Conservation (phyloP, 768 basidiomycete genomes). For the Suillus subalutaceus region DNA sequence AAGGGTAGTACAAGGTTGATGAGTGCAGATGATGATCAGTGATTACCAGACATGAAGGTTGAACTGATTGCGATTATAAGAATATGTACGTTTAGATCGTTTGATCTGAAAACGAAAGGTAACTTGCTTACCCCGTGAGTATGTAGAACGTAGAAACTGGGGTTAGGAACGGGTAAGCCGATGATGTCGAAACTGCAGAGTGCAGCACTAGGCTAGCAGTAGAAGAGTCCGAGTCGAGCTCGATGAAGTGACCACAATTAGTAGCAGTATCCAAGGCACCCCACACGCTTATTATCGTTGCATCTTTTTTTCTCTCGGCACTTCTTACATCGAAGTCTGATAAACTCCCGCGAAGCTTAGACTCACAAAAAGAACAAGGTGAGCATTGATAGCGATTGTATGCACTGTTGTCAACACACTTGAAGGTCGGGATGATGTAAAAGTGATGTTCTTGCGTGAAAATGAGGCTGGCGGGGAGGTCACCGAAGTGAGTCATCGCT, state of each 20-base stretch:
- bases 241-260: slow-evolving; percentile 13
- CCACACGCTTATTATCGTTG: slow-evolving; percentile 8
- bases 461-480: not conserved
- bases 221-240: not conserved
- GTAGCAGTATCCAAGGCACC: slow-evolving; percentile 8
- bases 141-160: not conserved
- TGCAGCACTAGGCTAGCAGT: not conserved
- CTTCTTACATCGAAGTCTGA: slow-evolving; percentile 10
- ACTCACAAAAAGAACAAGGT: not conserved
- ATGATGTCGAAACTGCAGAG: slow-evolving; percentile 2
- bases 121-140: not conserved
- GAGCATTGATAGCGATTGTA: no score
- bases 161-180: not conserved
- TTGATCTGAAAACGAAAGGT: slow-evolving; percentile 11
- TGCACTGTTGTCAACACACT: no score
- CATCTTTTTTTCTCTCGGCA: slow-evolving; percentile 10
- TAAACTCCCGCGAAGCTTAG: slow-evolving; percentile 7
- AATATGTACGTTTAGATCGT: slow-evolving; percentile 16
- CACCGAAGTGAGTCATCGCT: not conserved
- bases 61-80: slow-evolving; percentile 14
- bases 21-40: not conserved
- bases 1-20: not conserved
- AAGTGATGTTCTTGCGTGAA: not conserved
- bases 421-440: not conserved
- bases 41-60: slow-evolving; percentile 17